These are phyloP conservation scores for Sporobolomyces roseus DNA, from an alignment of 768 basidiomycete genomes.

Conservation along the genomic window DNA sequence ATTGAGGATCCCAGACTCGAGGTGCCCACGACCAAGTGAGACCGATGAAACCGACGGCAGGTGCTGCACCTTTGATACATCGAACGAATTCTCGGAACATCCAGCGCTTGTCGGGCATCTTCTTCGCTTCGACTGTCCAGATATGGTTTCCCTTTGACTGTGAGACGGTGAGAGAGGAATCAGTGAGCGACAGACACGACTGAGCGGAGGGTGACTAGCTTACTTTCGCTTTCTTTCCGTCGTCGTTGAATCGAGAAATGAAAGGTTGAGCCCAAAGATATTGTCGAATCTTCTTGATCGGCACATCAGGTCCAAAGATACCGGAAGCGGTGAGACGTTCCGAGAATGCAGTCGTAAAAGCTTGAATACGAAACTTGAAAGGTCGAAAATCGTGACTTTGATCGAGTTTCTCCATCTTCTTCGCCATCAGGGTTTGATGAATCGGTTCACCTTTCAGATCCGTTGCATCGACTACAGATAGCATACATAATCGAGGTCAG, in stretches of 20 bases:
- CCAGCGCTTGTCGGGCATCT: slow-evolving; percentile 64
- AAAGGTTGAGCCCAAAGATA: slow-evolving; percentile 93
- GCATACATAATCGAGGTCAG: background rate
- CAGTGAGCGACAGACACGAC: background rate
- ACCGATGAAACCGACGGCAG: slow-evolving; percentile 61
- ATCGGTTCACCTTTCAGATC: slow-evolving; percentile 95
- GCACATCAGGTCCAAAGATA: slow-evolving; percentile 36
- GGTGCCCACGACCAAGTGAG: slow-evolving; percentile 85
- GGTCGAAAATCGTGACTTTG: slow-evolving; percentile 95
- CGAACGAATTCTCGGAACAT: slow-evolving; percentile 82
- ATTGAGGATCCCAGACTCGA: slow-evolving; percentile 92
- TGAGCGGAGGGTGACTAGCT: background rate
- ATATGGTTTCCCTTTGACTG: slow-evolving; percentile 76
- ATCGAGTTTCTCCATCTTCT: slow-evolving; percentile 91
- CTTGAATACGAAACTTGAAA: slow-evolving; percentile 98
- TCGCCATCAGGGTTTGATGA: slow-evolving; percentile 97
- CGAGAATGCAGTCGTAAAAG: slow-evolving; percentile 91
- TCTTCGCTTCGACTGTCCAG: slow-evolving; percentile 88
- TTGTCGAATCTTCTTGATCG: slow-evolving; percentile 51
- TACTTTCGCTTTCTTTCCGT: slow-evolving; percentile 94
- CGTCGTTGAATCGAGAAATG: slow-evolving; percentile 96
- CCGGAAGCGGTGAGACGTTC: slow-evolving; percentile 63
- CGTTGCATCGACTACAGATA: slow-evolving; percentile 75
- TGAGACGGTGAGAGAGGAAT: background rate
- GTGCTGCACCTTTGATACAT: slow-evolving; percentile 77